phyloP scores from a whole-genome alignment of 495 filamentous ascomycete species.

The Hypoxylon lienhwacheense region DNA sequence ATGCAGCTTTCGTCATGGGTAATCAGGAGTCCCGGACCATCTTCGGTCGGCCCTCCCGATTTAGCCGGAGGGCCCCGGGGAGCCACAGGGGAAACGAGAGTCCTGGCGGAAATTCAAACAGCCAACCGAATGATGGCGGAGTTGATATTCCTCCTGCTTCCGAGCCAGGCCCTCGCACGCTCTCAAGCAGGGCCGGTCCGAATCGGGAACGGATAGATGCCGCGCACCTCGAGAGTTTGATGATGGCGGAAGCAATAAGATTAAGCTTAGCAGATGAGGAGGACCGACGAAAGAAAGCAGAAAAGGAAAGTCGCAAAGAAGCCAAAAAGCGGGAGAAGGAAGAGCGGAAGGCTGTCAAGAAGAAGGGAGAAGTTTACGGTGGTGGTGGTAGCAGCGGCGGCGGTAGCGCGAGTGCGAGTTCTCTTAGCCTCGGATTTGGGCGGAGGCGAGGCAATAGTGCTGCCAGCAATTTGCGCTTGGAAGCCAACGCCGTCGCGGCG shows the following conservation, averaged over 20 bases:
- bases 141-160: constrained; percentile 32
- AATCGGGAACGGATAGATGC: constrained; percentile 31
- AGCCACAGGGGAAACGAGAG: constrained; percentile 39
- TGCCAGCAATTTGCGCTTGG: constrained; percentile 51
- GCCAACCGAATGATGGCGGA: constrained; percentile 38
- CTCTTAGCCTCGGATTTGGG: constrained; percentile 53
- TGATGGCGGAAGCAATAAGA: constrained; percentile 96
- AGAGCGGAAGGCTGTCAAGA: constrained; percentile 77
- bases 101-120: constrained; percentile 34
- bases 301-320: constrained; percentile 78
- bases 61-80: constrained; percentile 53
- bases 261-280: constrained; percentile 88
- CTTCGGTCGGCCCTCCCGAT: constrained; percentile 47
- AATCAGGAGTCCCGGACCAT: constrained; percentile 51
- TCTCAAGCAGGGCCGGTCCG: constrained; percentile 21
- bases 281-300: constrained; percentile 76
- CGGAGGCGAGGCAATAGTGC: constrained; percentile 59
- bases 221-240: constrained; percentile 87
- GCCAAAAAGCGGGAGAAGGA: constrained; percentile 83
- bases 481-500: constrained; percentile 44
- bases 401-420: constrained; percentile 56
- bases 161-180: constrained; percentile 26
- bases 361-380: constrained; percentile 53
- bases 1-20: constrained; percentile 90
- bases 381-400: constrained; percentile 50